Base-by-base conservation (phyloP, 305 asterid species). In the Fraxinus sp. region DNA sequence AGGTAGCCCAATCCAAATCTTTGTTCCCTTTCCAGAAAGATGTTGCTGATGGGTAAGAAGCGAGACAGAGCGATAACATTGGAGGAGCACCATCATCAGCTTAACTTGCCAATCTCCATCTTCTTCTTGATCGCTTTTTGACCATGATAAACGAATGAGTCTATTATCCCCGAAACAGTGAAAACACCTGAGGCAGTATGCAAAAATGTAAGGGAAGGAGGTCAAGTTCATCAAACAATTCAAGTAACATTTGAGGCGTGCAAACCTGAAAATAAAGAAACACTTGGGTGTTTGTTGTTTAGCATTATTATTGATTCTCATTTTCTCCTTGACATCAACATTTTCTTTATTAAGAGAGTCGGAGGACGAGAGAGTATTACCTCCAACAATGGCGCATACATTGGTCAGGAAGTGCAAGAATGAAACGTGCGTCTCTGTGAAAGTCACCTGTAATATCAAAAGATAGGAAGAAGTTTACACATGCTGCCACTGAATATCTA, bases 381-480 rank as follows among this genome's bases (percentile, higher is more conserved):
- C 99, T 90, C 99, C 99, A 85, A 95, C 85, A 78, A 96, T 93
- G 80, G 99, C 99, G 78, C 99, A 96, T 52, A 96, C 93, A 82
- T 90, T 94, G 55, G 99, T 96, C 87, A 96, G 90, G 88, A 94
- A 96, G 85, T 95, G 99, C 85, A 95, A 84, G 92, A 95, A 95
- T 73, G 98, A 88, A 82, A 90, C 87, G 68, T 92, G 97, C 57
- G 89, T 86, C 91, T 92, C 99, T 22, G 82, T 87, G 85, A 92
- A 92, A 77, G 97, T 96, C 83, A 96, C 99, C 99, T 94, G 88
- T 78, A 78, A 81, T 85, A 79, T 75, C 44, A 62, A 82, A 75
- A 24, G 66, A 36, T 26, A 66, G 46, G 30, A 44, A 64, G 26
- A 83, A 35, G 18, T 16, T 59, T n/a, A 79, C 44, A 66, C 64